phyloP scores from a whole-genome alignment of 139 green algal genomes.

The Asterochloris sp. region DNA sequence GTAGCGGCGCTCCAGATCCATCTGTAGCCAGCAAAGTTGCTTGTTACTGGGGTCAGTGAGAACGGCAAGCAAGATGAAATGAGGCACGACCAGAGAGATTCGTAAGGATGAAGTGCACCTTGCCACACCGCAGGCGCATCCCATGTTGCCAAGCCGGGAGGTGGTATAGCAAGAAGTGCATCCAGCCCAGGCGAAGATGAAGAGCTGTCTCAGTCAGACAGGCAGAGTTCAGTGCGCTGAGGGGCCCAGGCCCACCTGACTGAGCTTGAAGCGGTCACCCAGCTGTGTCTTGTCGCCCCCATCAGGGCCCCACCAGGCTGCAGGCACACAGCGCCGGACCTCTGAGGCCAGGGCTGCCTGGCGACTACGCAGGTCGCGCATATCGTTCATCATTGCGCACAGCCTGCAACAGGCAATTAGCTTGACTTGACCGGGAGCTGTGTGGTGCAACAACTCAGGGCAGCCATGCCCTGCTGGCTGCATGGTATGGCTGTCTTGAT shows the following conservation, averaged over 20 bases:
- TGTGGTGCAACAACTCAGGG: too few species aligned
- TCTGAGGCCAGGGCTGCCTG: constrained; percentile 13
- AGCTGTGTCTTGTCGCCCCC: background rate
- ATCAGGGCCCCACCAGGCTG: constrained; percentile 17
- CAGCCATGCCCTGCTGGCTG: too few species aligned
- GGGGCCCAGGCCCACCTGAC: constrained; percentile 1
- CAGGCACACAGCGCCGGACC: constrained; percentile 15
- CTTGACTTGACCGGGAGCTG: too few species aligned
- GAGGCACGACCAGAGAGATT: too few species aligned
- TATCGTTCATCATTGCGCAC: constrained; percentile 24
- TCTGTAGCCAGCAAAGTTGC: background rate
- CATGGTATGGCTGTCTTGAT: too few species aligned
- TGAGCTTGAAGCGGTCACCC: constrained; percentile 21
- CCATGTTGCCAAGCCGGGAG: too few species aligned
- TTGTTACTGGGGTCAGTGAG: background rate
- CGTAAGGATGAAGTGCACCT: too few species aligned
- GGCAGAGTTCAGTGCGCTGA: background rate
- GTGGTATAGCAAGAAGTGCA: too few species aligned
- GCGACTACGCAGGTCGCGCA: constrained; percentile 21
- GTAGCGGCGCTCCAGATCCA: constrained; percentile 19
- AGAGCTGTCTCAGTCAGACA: background rate
- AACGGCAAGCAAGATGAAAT: too few species aligned
- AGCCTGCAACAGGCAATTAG: background rate
- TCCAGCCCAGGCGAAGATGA: too few species aligned
- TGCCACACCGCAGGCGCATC: too few species aligned